A percentile compares a stretch with the other conserved stretches of the same genome.
These are phyloP conservation scores for Bipolaris sorokiniana DNA, from an alignment of 2,329 filamentous ascomycete species.

Conservation along the genomic window DNA sequence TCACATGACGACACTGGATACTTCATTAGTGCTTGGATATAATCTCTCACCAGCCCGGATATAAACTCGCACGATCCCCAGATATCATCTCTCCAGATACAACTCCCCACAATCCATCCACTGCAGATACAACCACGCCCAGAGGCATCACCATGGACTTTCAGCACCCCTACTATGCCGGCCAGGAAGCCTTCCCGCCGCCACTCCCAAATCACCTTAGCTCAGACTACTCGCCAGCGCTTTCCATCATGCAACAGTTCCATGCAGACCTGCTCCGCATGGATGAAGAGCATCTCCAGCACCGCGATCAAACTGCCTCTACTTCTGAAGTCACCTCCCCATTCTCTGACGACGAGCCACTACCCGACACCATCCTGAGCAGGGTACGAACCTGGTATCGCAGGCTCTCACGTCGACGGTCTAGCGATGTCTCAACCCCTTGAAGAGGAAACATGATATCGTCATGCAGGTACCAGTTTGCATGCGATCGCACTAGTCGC, in stretches of 20 bases:
- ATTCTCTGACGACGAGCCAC: conserved; percentile 6
- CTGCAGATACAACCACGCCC: not conserved
- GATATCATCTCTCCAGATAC: not conserved
- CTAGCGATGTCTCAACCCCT: conserved; percentile 5
- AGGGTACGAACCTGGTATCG: conserved; percentile 13
- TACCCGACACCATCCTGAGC: conserved; percentile 1
- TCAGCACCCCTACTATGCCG: not conserved
- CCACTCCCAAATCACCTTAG: conserved; percentile 10
- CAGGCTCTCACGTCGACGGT: conserved; percentile 7
- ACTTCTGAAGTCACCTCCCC: conserved; percentile 1
- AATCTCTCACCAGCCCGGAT: not conserved
- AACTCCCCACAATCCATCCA: not conserved
- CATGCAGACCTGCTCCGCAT: conserved; percentile 14
- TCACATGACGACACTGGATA: conserved; percentile 9
- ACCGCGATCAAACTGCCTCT: conserved; percentile 1
- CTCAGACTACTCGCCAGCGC: conserved; percentile 8
- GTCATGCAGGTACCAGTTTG: conserved; percentile 17
- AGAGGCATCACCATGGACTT: not conserved
- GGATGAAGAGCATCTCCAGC: conserved; percentile 13
- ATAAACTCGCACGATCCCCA: no score
- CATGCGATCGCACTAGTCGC: conserved; percentile 8
- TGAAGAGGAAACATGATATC: conserved; percentile 11
- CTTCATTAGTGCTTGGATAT: conserved; percentile 1
- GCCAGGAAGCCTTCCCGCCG: conserved; percentile 13
- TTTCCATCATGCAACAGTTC: conserved; percentile 13